These are phyloP conservation scores for Chenopodium quinoa DNA, from an alignment of 148 eudicot genomes.

Conservation along the genomic window DNA sequence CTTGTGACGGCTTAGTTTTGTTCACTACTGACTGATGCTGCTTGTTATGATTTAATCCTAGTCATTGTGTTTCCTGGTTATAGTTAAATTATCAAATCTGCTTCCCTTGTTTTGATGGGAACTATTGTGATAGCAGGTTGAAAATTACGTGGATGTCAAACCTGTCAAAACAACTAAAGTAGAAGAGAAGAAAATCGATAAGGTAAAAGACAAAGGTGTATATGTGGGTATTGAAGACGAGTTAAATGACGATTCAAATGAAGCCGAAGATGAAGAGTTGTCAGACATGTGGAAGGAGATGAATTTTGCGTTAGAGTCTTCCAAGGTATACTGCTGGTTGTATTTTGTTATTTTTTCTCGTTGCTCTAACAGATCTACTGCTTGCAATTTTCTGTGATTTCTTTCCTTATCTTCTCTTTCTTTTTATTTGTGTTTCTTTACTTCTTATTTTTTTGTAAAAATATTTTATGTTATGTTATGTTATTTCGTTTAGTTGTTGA, in stretches of 20 bases:
- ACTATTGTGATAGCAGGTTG: conserved; percentile 32
- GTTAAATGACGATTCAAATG: conserved; percentile 25
- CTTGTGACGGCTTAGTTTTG: neutral
- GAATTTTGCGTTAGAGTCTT: conserved; percentile 66
- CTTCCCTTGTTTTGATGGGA: neutral
- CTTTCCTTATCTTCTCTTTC: neutral
- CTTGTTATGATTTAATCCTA: neutral
- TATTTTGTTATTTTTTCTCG: neutral
- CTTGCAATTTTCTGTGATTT: neutral
- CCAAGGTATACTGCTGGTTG: conserved; percentile 51
- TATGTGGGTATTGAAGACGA: conserved; percentile 66
- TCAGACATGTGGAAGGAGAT: conserved; percentile 87
- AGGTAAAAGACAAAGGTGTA: conserved; percentile 48
- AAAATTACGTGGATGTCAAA: conserved; percentile 17
- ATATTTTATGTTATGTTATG: neutral
- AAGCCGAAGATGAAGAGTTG: conserved; percentile 48
- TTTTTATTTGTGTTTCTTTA: conserved; percentile 7
- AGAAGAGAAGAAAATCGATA: conserved; percentile 30
- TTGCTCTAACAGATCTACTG: neutral
- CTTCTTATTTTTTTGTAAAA: neutral
- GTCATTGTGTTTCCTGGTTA: neutral
- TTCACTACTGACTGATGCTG: neutral
- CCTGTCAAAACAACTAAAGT: conserved; percentile 16
- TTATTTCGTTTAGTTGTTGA: too few relatives aligned
- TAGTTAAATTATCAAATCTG: neutral